phyloP scores from a whole-genome alignment of 495 filamentous ascomycete species.

The Lophiostoma macrostomum region DNA sequence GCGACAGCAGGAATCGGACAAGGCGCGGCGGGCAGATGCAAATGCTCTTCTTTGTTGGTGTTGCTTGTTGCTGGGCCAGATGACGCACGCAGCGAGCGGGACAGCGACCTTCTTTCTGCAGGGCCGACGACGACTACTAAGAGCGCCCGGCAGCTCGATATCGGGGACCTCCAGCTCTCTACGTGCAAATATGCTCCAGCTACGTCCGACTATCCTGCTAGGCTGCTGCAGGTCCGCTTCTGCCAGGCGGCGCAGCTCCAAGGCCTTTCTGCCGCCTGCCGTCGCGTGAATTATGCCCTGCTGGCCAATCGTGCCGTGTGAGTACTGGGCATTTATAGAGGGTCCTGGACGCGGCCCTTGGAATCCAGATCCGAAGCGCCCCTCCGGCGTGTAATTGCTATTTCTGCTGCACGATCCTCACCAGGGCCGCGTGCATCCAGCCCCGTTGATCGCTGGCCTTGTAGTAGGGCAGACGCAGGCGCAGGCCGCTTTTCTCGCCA shows the following conservation, averaged over 20 bases:
- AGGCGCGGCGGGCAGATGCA: too few relatives aligned
- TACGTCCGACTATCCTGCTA: not conserved
- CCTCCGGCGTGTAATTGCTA: constrained; percentile 5
- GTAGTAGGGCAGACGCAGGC: not conserved
- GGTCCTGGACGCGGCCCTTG: not conserved
- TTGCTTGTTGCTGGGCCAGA: too few relatives aligned
- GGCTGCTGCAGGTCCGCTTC: constrained; percentile 8
- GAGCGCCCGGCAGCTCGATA: too few relatives aligned
- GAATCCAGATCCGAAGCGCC: not conserved
- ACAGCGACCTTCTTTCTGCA: too few relatives aligned
- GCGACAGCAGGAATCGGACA: too few relatives aligned
- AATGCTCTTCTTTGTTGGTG: too few relatives aligned
- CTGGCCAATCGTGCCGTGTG: constrained; percentile 4
- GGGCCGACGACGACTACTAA: too few relatives aligned
- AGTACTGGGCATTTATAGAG: not conserved
- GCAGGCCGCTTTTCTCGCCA: not conserved
- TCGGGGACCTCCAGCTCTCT: too few relatives aligned
- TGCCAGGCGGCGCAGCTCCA: not conserved
- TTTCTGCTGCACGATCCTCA: not conserved
- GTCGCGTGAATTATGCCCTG: constrained; percentile 13
- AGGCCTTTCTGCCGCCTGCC: not conserved
- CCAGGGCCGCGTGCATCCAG: not conserved
- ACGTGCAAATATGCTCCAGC: too few relatives aligned
- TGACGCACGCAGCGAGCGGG: too few relatives aligned
- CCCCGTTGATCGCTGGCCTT: not conserved